phyloP scores from a whole-genome alignment of 805 yeast species.

The Wickerhamiella hasegawae region DNA sequence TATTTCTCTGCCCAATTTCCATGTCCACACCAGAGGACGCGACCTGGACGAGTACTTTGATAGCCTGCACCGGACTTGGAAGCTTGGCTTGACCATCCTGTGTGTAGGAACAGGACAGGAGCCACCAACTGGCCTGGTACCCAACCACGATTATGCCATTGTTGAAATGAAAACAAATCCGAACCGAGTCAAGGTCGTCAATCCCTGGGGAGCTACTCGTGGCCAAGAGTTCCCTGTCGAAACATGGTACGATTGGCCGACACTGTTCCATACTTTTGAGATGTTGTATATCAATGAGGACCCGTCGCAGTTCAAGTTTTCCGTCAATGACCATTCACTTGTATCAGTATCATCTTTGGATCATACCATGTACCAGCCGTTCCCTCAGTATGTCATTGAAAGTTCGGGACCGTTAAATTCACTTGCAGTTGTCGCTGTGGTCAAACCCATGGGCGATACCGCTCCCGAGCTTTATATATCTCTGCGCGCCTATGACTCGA shows the following conservation, averaged over 20 bases:
- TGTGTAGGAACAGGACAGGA: conserved; percentile 55
- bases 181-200: conserved; percentile 6
- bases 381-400: neutral
- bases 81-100: conserved; percentile 27
- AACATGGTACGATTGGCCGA: conserved; percentile 1
- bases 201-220: conserved; percentile 5
- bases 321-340: neutral
- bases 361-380: neutral
- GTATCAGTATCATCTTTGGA: neutral
- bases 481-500: neutral
- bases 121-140: conserved; percentile 25
- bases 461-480: neutral
- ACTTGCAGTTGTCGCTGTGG: neutral
- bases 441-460: neutral
- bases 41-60: conserved; percentile 21
- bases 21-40: conserved; percentile 17
- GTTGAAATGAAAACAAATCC: conserved; percentile 22
- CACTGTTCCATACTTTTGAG: conserved; percentile 1
- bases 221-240: too few relatives aligned
- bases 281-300: conserved; percentile 4
- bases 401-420: neutral
- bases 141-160: conserved; percentile 60
- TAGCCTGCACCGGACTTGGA: conserved; percentile 20
- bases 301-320: neutral
- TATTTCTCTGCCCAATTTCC: conserved; percentile 18